phyloP scores from a whole-genome alignment of 1,284 basidiomycete genomes.

The Cutaneotrichosporon spelunceum region DNA sequence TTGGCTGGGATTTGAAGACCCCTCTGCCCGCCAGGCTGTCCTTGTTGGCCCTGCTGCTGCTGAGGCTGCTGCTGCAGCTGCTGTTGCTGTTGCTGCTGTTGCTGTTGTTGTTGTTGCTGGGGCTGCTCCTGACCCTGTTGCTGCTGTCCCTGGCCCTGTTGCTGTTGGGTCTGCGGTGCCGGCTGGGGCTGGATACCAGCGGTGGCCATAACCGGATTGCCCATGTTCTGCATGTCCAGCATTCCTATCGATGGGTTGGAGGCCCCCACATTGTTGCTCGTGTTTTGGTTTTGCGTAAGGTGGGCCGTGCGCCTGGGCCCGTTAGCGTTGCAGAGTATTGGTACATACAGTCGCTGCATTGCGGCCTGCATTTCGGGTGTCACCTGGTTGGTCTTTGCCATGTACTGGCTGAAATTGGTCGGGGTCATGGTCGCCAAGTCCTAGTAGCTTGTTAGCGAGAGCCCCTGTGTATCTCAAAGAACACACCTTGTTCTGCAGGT shows the following conservation, averaged over 20 bases:
- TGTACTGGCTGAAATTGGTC: constrained; percentile 19
- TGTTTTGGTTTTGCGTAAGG: constrained; percentile 14
- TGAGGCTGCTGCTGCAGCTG: constrained; percentile 3
- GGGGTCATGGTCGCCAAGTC: constrained; percentile 13
- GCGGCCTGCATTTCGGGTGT: constrained; percentile 19
- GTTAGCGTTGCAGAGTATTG: constrained; percentile 1
- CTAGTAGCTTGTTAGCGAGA: constrained; percentile 1
- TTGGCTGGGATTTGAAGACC: background rate
- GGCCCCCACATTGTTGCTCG: constrained; percentile 7
- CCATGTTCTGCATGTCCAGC: constrained; percentile 5
- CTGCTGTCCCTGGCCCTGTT: too few species aligned
- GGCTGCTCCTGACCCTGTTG: constrained; percentile 6
- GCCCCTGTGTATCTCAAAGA: background rate
- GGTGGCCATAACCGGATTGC: constrained; percentile 12
- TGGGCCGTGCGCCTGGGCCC: constrained; percentile 12
- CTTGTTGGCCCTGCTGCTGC: constrained; percentile 10
- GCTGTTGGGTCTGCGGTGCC: constrained; percentile 3
- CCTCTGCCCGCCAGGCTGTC: constrained; percentile 1
- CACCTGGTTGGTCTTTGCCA: constrained; percentile 13
- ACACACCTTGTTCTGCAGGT: constrained; percentile 14
- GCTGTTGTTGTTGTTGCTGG: constrained; percentile 10
- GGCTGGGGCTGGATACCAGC: constrained; percentile 7
- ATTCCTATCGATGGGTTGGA: background rate
- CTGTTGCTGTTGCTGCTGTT: constrained; percentile 9
- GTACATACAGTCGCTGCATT: constrained; percentile 15